Percentiles rank a stretch among this genome's conserved stretches.
phyloP scores from a whole-genome alignment of 805 yeast species.

The Metschnikowia koreensis region DNA sequence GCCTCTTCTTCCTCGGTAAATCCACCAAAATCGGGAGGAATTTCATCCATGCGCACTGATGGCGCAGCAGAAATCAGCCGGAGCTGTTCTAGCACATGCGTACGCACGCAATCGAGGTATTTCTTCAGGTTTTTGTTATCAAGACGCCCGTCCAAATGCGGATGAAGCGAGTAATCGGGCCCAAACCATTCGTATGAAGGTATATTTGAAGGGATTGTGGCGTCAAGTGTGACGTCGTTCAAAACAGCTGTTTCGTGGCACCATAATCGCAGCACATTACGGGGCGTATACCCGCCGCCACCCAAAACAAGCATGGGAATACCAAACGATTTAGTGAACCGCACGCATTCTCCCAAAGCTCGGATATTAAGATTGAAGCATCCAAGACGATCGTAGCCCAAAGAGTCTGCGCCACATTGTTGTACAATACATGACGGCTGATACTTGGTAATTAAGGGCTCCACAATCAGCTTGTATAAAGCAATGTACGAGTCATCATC shows the following conservation, averaged over 20 bases:
- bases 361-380: constrained; percentile 88
- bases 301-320: constrained; percentile 89
- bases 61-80: constrained; percentile 88
- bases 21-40: constrained; percentile 66
- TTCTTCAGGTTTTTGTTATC: constrained; percentile 85
- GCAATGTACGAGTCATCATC: constrained; percentile 84
- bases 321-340: constrained; percentile 82
- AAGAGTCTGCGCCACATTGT: constrained; percentile 97
- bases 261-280: constrained; percentile 94
- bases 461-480: constrained; percentile 79
- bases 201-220: constrained; percentile 56
- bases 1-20: constrained; percentile 44
- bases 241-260: constrained; percentile 86
- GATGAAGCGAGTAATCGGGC: constrained; percentile 89
- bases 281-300: constrained; percentile 97
- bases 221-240: constrained; percentile 54
- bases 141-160: constrained; percentile 50
- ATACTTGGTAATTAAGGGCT: constrained; percentile 85
- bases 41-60: constrained; percentile 85
- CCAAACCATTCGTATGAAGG: constrained; percentile 84
- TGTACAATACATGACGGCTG: constrained; percentile 92
- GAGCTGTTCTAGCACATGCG: constrained; percentile 75
- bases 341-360: constrained; percentile 96
- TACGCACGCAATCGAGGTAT: constrained; percentile 75
- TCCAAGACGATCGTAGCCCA: constrained; percentile 91